Evolutionary conservation across 164 flowering plant genomes (phyloP).

Genomic region (Buxus sempervirens): DNA sequence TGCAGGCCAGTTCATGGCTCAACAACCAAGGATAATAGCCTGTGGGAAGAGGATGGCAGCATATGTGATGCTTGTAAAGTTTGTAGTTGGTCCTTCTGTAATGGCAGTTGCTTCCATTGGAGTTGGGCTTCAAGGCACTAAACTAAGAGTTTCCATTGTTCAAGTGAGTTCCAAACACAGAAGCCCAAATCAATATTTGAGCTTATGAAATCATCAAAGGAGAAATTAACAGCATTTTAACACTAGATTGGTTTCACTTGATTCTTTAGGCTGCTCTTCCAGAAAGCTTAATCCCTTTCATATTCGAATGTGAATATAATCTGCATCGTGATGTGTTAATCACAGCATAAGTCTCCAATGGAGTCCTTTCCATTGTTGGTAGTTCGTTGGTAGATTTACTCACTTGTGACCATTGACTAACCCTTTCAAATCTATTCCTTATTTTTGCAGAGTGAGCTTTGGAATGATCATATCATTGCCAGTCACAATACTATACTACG

Average conservation of each 20-base stretch:
- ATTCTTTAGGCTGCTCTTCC: slow-evolving; percentile 40
- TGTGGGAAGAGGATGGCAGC: slow-evolving; percentile 31
- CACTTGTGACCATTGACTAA: too few relatives aligned
- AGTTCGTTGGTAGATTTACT: too few relatives aligned
- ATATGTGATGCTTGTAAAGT: slow-evolving; percentile 32
- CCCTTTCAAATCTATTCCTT: neutral
- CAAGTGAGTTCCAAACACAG: slow-evolving; percentile 21
- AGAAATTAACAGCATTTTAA: too few relatives aligned
- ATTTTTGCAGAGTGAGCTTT: too few relatives aligned
- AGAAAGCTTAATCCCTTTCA: slow-evolving; percentile 45
- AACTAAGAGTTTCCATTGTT: slow-evolving; percentile 33
- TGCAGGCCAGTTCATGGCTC: slow-evolving; percentile 40
- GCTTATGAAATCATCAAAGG: too few relatives aligned
- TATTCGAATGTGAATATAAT: slow-evolving; percentile 45
- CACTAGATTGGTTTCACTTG: slow-evolving; percentile 1
- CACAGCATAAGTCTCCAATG: slow-evolving; percentile 41
- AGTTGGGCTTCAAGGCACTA: slow-evolving; percentile 32
- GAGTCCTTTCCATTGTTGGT: too few relatives aligned
- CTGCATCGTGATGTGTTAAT: slow-evolving; percentile 37
- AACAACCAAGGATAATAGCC: slow-evolving; percentile 43
- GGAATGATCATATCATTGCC: too few relatives aligned
- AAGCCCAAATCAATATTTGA: neutral
- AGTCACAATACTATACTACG: too few relatives aligned
- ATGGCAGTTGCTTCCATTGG: slow-evolving; percentile 37
- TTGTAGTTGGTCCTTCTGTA: slow-evolving; percentile 36